phyloP scores from a whole-genome alignment of 306 rosid genomes.

The Trifolium subterraneum region DNA sequence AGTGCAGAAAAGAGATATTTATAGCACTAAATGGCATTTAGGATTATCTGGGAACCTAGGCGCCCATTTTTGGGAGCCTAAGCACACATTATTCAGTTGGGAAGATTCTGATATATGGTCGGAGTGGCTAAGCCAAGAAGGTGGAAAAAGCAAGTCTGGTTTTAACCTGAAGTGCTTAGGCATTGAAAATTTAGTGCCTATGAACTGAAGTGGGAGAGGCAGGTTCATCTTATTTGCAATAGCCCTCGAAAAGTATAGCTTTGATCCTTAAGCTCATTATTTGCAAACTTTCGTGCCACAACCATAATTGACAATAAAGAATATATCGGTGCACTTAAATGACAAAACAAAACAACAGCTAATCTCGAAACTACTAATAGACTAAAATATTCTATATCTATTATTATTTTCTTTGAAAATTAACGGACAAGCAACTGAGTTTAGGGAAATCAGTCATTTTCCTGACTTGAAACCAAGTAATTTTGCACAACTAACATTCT shows the following conservation, averaged over 20 bases:
- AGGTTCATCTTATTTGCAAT: neutral
- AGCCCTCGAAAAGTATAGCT: neutral
- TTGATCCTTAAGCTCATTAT: neutral
- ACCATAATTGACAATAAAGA: neutral
- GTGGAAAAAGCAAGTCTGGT: neutral
- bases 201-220: neutral
- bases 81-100: neutral
- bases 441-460: neutral
- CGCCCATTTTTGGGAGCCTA: neutral
- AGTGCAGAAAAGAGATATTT: neutral
- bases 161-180: neutral
- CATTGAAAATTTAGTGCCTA: slow-evolving; percentile 1
- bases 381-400: neutral
- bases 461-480: neutral
- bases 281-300: neutral
- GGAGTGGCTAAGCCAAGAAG: neutral
- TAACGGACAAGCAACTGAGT: neutral
- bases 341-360: neutral
- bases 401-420: neutral
- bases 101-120: neutral
- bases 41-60: neutral
- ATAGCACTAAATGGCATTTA: neutral
- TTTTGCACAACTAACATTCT: slow-evolving; percentile 4
- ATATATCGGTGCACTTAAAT: slow-evolving; percentile 8
- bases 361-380: slow-evolving; percentile 1